Conservation (phyloP, 164 flowering plant genomes). For the Amborella trichopoda region DNA sequence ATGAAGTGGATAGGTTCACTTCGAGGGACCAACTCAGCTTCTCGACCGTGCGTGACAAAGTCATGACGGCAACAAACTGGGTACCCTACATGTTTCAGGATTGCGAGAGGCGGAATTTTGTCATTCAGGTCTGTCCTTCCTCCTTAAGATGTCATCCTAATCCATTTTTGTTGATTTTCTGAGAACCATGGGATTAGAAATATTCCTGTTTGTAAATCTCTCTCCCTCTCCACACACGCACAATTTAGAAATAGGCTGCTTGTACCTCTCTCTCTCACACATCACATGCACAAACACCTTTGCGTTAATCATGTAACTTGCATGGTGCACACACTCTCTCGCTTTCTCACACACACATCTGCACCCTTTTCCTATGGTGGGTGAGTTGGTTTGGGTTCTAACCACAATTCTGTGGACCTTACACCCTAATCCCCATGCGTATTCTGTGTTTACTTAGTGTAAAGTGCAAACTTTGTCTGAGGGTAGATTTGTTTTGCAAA, state of each 20-base stretch:
- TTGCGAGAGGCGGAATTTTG: conserved; percentile 92
- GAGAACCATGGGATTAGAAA: not conserved
- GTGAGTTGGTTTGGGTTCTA: not conserved
- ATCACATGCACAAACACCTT: not conserved
- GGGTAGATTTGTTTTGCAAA: too few species aligned
- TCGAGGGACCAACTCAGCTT: conserved; percentile 93
- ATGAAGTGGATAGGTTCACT: conserved; percentile 96
- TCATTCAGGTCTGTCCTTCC: conserved; percentile 54
- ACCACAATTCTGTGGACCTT: too few species aligned
- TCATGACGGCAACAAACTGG: conserved; percentile 59
- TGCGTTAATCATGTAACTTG: not conserved
- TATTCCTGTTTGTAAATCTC: too few species aligned
- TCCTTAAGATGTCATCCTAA: not conserved
- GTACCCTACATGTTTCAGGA: conserved; percentile 72
- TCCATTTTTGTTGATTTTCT: not conserved
- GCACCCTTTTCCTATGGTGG: not conserved
- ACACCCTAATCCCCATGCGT: too few species aligned
- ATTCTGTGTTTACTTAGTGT: too few species aligned
- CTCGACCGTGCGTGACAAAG: conserved; percentile 76
- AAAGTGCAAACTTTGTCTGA: too few species aligned
- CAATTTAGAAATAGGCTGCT: not conserved
- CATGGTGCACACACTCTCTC: not conserved
- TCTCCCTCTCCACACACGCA: not conserved
- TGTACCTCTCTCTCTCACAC: not conserved
- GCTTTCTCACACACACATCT: not conserved